Conservation (phyloP, 164 flowering plant genomes). For the Vitis riparia region DNA sequence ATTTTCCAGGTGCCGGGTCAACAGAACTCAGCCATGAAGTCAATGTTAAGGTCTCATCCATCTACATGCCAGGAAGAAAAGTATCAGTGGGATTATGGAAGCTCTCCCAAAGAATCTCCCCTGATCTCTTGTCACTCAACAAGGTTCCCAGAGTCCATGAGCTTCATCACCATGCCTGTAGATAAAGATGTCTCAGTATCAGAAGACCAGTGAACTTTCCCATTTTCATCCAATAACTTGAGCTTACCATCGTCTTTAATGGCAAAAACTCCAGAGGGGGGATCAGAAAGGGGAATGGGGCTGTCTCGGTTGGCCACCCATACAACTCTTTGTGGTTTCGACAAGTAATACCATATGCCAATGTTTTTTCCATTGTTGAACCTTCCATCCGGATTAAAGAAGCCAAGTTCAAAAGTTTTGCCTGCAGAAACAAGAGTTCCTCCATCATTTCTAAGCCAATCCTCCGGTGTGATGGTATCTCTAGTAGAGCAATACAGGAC, state of each 20-base stretch:
- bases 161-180: neutral
- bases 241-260: neutral
- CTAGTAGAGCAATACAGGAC: conserved; percentile 9
- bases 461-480: no score
- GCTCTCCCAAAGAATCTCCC: neutral
- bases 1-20: no score
- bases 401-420: conserved; percentile 25
- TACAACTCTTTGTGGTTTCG: neutral
- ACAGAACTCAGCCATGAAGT: no score
- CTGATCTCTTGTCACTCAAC: neutral
- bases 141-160: conserved; percentile 18
- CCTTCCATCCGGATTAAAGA: conserved; percentile 26
- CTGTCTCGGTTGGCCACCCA: conserved; percentile 4
- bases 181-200: conserved; percentile 1
- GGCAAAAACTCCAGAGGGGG: neutral
- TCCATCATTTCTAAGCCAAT: conserved; percentile 10
- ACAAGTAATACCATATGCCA: conserved; percentile 32
- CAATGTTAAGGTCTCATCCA: no score
- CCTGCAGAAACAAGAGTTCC: conserved; percentile 30
- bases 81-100: conserved; percentile 37
- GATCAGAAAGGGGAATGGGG: neutral
- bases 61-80: conserved; percentile 39
- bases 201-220: conserved; percentile 14
- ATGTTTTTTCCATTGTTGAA: conserved; percentile 17
- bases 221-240: neutral